Evolutionary conservation across 495 filamentous ascomycete genomes (phyloP).

Genomic region (Penicillium psychrofluorescens): DNA sequence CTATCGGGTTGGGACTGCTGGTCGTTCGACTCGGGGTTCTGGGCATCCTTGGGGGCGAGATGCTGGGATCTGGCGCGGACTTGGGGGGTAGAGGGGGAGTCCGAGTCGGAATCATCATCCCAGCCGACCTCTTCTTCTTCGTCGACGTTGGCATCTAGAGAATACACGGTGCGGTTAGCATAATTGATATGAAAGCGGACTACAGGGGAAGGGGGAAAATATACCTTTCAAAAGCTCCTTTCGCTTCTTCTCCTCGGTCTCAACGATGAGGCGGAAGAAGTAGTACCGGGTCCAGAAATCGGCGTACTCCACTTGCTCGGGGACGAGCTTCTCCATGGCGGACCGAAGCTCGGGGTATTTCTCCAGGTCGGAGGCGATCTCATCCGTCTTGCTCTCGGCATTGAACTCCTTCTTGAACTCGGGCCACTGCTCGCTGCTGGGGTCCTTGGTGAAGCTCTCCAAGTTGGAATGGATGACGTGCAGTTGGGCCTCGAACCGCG

Average conservation of each 20-base stretch:
- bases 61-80: constrained; percentile 10
- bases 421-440: constrained; percentile 64
- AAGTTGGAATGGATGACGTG: constrained; percentile 85
- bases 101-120: constrained; percentile 73
- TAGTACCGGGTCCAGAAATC: constrained; percentile 96
- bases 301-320: constrained; percentile 77
- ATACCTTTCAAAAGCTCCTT: constrained; percentile 88
- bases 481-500: constrained; percentile 89
- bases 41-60: constrained; percentile 22
- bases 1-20: constrained; percentile 78
- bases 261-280: constrained; percentile 87
- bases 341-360: constrained; percentile 80
- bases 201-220: constrained; percentile 6
- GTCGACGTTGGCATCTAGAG: constrained; percentile 47
- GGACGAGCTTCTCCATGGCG: constrained; percentile 95
- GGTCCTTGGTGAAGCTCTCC: constrained; percentile 81
- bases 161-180: neutral
- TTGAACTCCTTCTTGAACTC: constrained; percentile 71
- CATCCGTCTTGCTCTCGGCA: constrained; percentile 75
- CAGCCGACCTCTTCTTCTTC: constrained; percentile 76
- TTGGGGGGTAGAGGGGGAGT: constrained; percentile 46
- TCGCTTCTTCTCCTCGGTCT: constrained; percentile 88
- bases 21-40: constrained; percentile 73
- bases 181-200: constrained; percentile 4
- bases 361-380: constrained; percentile 74